phyloP scores from a whole-genome alignment of 78 protist species.

The Salpingoeca rosetta region DNA sequence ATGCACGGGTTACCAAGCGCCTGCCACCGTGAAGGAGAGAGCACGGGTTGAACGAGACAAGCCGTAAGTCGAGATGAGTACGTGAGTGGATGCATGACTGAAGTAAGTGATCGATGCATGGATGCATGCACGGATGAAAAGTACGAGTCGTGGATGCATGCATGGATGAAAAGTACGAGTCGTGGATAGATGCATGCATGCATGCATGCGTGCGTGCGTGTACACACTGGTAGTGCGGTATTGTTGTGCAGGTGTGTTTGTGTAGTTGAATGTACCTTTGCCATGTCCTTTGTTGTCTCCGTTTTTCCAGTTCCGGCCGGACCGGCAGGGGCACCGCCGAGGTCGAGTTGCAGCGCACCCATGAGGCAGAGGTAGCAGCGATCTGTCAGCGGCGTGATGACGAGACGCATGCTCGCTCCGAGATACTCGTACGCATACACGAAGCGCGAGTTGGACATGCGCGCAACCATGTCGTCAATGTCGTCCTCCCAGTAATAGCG shows the following conservation, averaged over 20 bases:
- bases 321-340: slow-evolving; percentile 77
- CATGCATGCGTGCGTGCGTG: too few species aligned
- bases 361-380: slow-evolving; percentile 70
- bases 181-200: too few species aligned
- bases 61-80: neutral
- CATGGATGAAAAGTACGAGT: too few species aligned
- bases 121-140: too few species aligned
- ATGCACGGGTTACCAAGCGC: slow-evolving; percentile 24
- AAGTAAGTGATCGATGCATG: too few species aligned
- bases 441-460: slow-evolving; percentile 34
- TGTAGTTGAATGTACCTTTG: slow-evolving; percentile 57
- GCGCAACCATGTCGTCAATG: slow-evolving; percentile 29
- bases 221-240: too few species aligned
- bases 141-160: too few species aligned
- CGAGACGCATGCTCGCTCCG: slow-evolving; percentile 63
- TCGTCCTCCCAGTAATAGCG: slow-evolving; percentile 58
- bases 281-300: slow-evolving; percentile 63
- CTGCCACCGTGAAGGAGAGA: slow-evolving; percentile 40
- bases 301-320: slow-evolving; percentile 93
- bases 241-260: too few species aligned
- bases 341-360: slow-evolving; percentile 51
- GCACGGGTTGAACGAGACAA: too few species aligned
- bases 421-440: slow-evolving; percentile 69
- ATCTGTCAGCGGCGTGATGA: slow-evolving; percentile 89
- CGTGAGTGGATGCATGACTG: slow-evolving; percentile 26